A percentile compares a stretch with the other conserved stretches of the same genome.
Conservation (phyloP, 2,329 filamentous ascomycete genomes). For the Rhinocladiella similis region DNA sequence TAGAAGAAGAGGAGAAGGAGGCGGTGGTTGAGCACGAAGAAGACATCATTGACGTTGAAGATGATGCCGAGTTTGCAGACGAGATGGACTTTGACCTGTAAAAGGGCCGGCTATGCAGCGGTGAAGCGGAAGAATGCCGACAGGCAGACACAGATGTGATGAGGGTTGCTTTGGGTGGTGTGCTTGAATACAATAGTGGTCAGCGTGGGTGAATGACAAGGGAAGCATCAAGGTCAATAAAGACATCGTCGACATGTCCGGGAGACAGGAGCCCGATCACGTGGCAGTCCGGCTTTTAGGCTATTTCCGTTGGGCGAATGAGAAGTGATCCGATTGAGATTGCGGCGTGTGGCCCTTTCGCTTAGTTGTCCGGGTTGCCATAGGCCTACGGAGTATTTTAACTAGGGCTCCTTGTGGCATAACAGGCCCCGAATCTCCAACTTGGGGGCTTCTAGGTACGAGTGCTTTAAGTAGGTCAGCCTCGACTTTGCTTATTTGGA, state of each 20-base stretch:
- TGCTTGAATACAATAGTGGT: too few relatives aligned
- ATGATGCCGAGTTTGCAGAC: background rate
- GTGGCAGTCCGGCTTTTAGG: too few relatives aligned
- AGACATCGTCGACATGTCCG: too few relatives aligned
- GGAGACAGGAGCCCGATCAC: too few relatives aligned
- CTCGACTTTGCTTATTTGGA: background rate
- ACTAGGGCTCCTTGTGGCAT: too few relatives aligned
- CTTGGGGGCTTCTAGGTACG: too few relatives aligned
- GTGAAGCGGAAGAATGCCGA: background rate
- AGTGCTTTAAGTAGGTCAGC: too few relatives aligned
- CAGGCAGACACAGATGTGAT: background rate
- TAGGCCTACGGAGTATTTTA: too few relatives aligned
- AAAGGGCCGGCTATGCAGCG: background rate
- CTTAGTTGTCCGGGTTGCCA: background rate
- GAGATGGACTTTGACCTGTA: background rate
- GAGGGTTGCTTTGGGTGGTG: too few relatives aligned
- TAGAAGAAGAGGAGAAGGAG: background rate
- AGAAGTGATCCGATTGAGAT: background rate
- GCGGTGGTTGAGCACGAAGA: background rate
- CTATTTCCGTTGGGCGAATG: too few relatives aligned
- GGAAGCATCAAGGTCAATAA: background rate
- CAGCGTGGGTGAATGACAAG: background rate
- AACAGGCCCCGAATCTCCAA: too few relatives aligned
- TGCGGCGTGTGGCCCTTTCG: background rate
- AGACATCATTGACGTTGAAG: background rate